A percentile compares a stretch with the other conserved stretches of the same genome.
Evolutionary conservation across 225 moss, liverwort and hornwort genomes (phyloP).

Genomic region (Physcomitrium patens): DNA sequence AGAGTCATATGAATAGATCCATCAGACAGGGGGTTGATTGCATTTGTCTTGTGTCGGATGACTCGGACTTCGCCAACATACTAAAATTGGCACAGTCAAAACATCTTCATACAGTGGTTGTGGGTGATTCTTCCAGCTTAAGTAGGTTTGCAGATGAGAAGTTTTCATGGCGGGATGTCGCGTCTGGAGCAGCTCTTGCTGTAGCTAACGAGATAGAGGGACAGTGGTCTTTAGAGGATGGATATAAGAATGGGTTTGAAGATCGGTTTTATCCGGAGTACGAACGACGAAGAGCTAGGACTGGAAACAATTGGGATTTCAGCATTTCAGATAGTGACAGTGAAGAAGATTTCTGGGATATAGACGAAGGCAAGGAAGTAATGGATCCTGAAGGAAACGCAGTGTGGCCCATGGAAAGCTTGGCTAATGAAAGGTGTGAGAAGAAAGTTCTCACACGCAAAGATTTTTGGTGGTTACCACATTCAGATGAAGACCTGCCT

Average conservation of each 20-base stretch:
- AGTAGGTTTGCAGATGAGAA: constrained; percentile 56
- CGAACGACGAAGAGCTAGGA: constrained; percentile 42
- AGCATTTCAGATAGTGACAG: constrained; percentile 31
- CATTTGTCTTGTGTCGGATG: constrained; percentile 72
- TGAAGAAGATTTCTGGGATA: constrained; percentile 35
- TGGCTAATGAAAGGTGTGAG: constrained; percentile 3
- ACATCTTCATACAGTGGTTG: constrained; percentile 52
- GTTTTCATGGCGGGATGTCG: constrained; percentile 67
- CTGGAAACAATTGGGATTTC: constrained; percentile 19
- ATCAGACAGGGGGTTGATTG: constrained; percentile 65
- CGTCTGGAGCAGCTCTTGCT: constrained; percentile 55
- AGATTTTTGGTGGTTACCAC: constrained; percentile 59
- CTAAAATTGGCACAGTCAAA: constrained; percentile 52
- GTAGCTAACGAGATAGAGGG: constrained; percentile 51
- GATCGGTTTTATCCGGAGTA: constrained; percentile 29
- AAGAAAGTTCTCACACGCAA: constrained; percentile 42
- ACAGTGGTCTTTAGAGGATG: constrained; percentile 56
- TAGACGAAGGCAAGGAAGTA: constrained; percentile 13
- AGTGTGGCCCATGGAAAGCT: constrained; percentile 48
- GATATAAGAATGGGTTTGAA: constrained; percentile 21
- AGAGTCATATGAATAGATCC: constrained; percentile 60
- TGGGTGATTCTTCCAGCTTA: constrained; percentile 58
- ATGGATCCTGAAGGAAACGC: constrained; percentile 3
- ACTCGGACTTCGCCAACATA: constrained; percentile 65
- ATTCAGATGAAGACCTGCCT: constrained; percentile 23